These are phyloP conservation scores for Auricularia heimuer DNA, from an alignment of 768 basidiomycete species.

Conservation along the genomic window DNA sequence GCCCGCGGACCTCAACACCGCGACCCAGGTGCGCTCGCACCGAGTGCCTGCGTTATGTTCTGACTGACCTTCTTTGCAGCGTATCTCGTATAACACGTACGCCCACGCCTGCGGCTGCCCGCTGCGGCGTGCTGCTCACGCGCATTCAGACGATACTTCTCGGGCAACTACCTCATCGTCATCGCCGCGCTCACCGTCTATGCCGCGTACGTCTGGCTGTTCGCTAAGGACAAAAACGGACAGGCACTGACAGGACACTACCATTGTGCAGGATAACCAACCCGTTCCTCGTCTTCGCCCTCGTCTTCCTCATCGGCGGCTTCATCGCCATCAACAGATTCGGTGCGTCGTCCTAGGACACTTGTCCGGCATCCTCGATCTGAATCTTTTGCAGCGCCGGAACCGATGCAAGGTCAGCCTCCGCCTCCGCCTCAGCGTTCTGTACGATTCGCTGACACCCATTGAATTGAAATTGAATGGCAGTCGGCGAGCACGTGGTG, in stretches of 20 bases:
- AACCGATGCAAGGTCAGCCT: conserved; percentile 51
- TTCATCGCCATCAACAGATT: conserved; percentile 84
- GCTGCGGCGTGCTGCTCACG: background rate
- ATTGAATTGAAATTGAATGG: background rate
- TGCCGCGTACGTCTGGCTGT: conserved; percentile 51
- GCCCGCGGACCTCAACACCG: conserved; percentile 71
- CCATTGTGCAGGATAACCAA: conserved; percentile 57
- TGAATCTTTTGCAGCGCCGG: conserved; percentile 44
- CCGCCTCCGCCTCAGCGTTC: background rate
- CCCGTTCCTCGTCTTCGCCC: conserved; percentile 68
- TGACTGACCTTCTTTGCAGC: conserved; percentile 30
- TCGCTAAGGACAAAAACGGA: conserved; percentile 1
- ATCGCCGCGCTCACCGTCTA: conserved; percentile 73
- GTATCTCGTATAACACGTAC: conserved; percentile 84
- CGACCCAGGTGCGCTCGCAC: conserved; percentile 50
- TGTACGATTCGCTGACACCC: no score
- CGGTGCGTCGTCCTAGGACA: conserved; percentile 39
- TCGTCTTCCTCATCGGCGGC: conserved; percentile 84
- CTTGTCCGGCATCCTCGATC: no score
- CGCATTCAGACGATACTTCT: conserved; percentile 51
- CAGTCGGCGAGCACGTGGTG: conserved; percentile 62
- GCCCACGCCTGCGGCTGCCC: background rate
- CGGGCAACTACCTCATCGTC: conserved; percentile 84
- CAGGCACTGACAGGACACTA: background rate
- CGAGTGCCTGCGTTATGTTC: background rate